These are phyloP conservation scores for Saccharomyces pastorianus DNA, from an alignment of 1,139 yeast species.

Conservation along the genomic window DNA sequence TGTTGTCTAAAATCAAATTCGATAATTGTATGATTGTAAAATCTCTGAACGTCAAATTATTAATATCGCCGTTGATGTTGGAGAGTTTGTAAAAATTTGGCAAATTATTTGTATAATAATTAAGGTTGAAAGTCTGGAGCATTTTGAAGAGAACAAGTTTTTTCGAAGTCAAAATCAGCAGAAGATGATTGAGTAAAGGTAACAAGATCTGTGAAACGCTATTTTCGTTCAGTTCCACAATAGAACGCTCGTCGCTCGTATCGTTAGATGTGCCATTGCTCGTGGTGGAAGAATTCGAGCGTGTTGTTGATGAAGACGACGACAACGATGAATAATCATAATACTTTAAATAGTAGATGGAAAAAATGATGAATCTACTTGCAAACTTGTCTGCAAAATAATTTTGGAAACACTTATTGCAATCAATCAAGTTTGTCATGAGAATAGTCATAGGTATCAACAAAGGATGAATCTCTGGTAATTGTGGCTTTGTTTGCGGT, in stretches of 20 bases:
- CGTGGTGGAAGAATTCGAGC: neutral
- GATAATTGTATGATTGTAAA: conserved; percentile 49
- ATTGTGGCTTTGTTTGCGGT: neutral
- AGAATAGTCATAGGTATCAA: conserved; percentile 50
- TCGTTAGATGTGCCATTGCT: neutral
- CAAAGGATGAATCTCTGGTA: conserved; percentile 42
- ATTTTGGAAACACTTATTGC: conserved; percentile 49
- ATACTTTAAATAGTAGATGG: conserved; percentile 51
- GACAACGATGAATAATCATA: conserved; percentile 35
- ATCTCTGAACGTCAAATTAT: conserved; percentile 48
- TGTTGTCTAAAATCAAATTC: conserved; percentile 33
- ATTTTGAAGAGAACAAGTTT: conserved; percentile 35
- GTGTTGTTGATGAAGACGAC: neutral
- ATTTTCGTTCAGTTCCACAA: neutral
- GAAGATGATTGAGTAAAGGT: conserved; percentile 51
- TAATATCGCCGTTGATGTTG: conserved; percentile 16
- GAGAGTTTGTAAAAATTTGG: conserved; percentile 42
- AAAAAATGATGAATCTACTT: conserved; percentile 46
- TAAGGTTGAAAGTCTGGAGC: conserved; percentile 38
- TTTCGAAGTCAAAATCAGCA: conserved; percentile 55
- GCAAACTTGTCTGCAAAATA: conserved; percentile 44
- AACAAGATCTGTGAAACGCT: conserved; percentile 36
- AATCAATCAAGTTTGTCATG: conserved; percentile 70
- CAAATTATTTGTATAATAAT: conserved; percentile 36
- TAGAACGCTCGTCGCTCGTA: neutral